A percentile compares a stretch with the other conserved stretches of the same genome.
Conservation (phyloP, 2,329 filamentous ascomycete species). For the Nigrospora oryzae region DNA sequence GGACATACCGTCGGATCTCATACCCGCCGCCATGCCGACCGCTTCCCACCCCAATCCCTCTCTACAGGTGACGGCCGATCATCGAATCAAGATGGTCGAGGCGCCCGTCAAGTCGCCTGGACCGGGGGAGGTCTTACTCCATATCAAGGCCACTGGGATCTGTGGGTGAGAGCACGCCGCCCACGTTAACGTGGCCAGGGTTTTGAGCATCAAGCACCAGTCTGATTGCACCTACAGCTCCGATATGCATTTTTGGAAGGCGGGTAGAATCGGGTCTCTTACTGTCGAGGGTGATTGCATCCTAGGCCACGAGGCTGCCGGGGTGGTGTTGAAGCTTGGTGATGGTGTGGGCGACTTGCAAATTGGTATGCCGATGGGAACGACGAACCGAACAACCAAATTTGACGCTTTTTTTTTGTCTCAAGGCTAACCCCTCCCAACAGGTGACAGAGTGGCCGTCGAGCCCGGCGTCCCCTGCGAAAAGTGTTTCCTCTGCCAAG, state of each 20-base stretch:
- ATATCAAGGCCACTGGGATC: conserved; percentile 55
- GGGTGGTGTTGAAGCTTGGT: conserved; percentile 48
- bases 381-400: background rate
- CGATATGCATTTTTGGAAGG: conserved; percentile 62
- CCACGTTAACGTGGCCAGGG: background rate
- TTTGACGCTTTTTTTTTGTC: too few relatives aligned
- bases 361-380: conserved; percentile 22
- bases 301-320: conserved; percentile 57
- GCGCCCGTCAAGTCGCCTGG: conserved; percentile 47
- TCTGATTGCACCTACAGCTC: conserved; percentile 30
- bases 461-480: conserved; percentile 59
- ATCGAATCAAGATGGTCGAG: conserved; percentile 46
- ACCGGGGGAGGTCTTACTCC: conserved; percentile 47
- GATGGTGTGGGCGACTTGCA: conserved; percentile 43
- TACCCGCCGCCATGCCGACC: background rate
- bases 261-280: conserved; percentile 53
- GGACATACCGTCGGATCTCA: too few relatives aligned
- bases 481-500: conserved; percentile 48
- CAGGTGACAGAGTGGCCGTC: conserved; percentile 56
- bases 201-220: background rate
- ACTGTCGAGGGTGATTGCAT: conserved; percentile 56
- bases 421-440: background rate
- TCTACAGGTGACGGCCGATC: conserved; percentile 51
- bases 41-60: conserved; percentile 35
- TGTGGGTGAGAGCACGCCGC: conserved; percentile 40